These are phyloP conservation scores for Elongisporangium undulatum DNA, from an alignment of 352 stramenopile species.

Conservation along the genomic window DNA sequence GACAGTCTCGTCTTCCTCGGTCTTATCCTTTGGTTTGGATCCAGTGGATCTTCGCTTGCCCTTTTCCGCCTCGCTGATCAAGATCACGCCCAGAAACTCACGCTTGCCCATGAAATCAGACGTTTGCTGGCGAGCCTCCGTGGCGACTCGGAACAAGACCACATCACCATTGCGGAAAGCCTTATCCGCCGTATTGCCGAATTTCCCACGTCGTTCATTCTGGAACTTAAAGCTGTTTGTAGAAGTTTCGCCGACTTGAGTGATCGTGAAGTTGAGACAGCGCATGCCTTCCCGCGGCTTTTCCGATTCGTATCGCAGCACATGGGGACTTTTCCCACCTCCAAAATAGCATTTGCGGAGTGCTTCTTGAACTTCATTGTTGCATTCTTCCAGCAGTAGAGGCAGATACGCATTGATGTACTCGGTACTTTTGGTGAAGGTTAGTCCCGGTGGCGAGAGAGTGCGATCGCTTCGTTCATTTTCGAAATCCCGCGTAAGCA, in stretches of 20 bases:
- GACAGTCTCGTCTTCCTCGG: constrained; percentile 58
- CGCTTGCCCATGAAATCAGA: constrained; percentile 38
- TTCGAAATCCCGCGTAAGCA: constrained; percentile 65
- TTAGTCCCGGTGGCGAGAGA: constrained; percentile 42
- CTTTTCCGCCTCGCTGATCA: constrained; percentile 73
- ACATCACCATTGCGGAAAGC: constrained; percentile 80
- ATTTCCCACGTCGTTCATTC: constrained; percentile 17
- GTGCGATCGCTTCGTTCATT: constrained; percentile 47
- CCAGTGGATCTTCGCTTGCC: constrained; percentile 38
- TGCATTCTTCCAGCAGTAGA: constrained; percentile 77
- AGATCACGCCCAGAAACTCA: constrained; percentile 68
- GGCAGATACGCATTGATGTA: constrained; percentile 80
- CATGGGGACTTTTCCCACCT: constrained; percentile 23
- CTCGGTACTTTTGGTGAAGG: constrained; percentile 62
- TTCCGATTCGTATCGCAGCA: constrained; percentile 77
- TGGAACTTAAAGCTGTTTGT: constrained; percentile 16
- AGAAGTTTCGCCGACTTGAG: constrained; percentile 40
- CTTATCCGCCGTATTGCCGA: constrained; percentile 38
- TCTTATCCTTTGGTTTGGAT: constrained; percentile 29
- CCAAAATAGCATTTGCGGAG: constrained; percentile 39
- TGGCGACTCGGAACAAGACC: constrained; percentile 43
- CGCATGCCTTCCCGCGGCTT: constrained; percentile 81
- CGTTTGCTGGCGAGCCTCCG: constrained; percentile 16
- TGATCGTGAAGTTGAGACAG: constrained; percentile 67
- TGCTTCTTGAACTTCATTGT: constrained; percentile 74